Conservation (phyloP, 371 early-diverging fungal species). For the Capillidium heterosporum region DNA sequence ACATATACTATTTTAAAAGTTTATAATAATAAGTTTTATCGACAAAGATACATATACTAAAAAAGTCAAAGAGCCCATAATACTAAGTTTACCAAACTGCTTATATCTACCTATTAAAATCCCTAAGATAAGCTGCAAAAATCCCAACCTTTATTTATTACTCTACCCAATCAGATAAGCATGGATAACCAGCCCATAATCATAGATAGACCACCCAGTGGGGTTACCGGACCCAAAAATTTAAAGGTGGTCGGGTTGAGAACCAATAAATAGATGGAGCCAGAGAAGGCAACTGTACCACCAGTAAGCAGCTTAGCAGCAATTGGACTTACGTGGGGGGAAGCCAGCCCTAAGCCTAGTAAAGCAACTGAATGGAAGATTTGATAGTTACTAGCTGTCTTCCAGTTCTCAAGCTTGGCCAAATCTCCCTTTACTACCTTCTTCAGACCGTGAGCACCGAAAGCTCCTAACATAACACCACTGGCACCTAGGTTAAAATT, state of each 20-base stretch:
- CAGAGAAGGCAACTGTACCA: constrained; percentile 47
- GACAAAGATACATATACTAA: too few species aligned
- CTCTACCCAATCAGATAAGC: constrained; percentile 14
- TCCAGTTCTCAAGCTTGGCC: constrained; percentile 36
- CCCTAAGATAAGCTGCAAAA: not conserved
- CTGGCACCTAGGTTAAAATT: constrained; percentile 25
- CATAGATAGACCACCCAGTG: constrained; percentile 50
- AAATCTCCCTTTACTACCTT: constrained; percentile 38
- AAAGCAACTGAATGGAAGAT: constrained; percentile 43
- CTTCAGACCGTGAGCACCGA: constrained; percentile 53
- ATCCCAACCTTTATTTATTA: not conserved
- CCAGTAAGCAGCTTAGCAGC: constrained; percentile 28
- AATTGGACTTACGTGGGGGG: constrained; percentile 17
- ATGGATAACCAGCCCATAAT: constrained; percentile 58
- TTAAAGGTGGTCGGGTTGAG: constrained; percentile 20
- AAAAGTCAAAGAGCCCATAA: too few species aligned
- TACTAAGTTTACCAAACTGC: too few species aligned
- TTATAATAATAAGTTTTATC: too few species aligned
- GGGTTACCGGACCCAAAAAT: constrained; percentile 49
- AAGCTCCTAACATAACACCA: constrained; percentile 50
- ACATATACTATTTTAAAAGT: too few species aligned
- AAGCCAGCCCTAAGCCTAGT: constrained; percentile 13
- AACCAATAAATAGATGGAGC: constrained; percentile 35
- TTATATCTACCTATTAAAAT: too few species aligned
- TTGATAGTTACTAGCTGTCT: constrained; percentile 44